These are phyloP conservation scores for Raffaelea ambrosiae DNA, from an alignment of 2,329 filamentous ascomycete species.

Conservation along the genomic window DNA sequence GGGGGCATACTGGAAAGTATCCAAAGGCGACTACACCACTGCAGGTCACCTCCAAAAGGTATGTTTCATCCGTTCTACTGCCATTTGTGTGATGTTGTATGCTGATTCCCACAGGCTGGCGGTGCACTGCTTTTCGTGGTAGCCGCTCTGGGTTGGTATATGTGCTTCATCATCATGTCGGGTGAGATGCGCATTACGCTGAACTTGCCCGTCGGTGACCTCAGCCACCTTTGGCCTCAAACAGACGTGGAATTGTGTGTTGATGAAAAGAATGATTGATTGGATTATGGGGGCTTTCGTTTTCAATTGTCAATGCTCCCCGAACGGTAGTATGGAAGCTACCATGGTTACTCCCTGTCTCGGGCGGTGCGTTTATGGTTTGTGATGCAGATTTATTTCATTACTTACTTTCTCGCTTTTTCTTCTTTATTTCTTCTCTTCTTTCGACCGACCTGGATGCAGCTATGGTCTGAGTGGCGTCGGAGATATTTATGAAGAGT, in stretches of 20 bases:
- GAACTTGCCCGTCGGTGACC: constrained; percentile 39
- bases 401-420: too few species aligned
- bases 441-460: too few species aligned
- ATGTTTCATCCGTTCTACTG: constrained; percentile 10
- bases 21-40: constrained; percentile 30
- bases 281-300: too few species aligned
- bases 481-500: too few species aligned
- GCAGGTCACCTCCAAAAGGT: constrained; percentile 37
- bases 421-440: too few species aligned
- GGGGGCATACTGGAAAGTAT: constrained; percentile 40
- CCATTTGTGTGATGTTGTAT: background rate
- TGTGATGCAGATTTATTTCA: too few species aligned
- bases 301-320: too few species aligned
- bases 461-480: too few species aligned
- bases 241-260: constrained; percentile 21
- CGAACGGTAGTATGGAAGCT: too few species aligned
- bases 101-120: constrained; percentile 19
- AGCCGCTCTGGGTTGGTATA: constrained; percentile 40
- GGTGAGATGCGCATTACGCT: constrained; percentile 42
- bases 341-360: too few species aligned
- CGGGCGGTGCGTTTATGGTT: too few species aligned
- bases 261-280: constrained; percentile 3
- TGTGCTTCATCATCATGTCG: constrained; percentile 44
- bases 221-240: constrained; percentile 38
- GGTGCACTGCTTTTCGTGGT: constrained; percentile 36